These are phyloP conservation scores for Priceomyces castillae DNA, from an alignment of 805 yeast species.

Conservation along the genomic window DNA sequence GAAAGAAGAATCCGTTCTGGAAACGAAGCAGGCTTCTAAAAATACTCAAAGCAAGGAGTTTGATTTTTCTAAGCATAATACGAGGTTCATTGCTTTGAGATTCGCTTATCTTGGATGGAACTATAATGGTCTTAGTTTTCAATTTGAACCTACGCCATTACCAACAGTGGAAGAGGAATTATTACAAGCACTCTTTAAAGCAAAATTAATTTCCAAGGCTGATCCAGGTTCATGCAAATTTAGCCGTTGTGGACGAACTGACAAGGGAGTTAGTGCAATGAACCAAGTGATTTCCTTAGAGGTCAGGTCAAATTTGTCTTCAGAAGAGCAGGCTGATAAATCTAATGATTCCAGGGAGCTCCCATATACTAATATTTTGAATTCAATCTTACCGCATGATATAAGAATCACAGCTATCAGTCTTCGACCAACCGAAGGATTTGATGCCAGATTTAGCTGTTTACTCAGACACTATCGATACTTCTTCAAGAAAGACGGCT, in stretches of 20 bases:
- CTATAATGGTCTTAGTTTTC: constrained; percentile 86
- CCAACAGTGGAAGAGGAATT: constrained; percentile 86
- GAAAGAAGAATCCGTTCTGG: neutral
- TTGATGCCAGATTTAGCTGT: constrained; percentile 94
- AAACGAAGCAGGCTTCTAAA: constrained; percentile 15
- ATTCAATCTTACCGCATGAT: constrained; percentile 76
- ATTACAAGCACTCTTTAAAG: constrained; percentile 64
- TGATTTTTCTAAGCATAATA: constrained; percentile 61
- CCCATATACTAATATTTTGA: constrained; percentile 72
- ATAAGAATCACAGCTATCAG: constrained; percentile 80
- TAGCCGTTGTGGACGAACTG: constrained; percentile 93
- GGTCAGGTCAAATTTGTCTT: constrained; percentile 65
- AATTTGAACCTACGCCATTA: constrained; percentile 67
- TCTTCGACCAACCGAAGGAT: constrained; percentile 74
- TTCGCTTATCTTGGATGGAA: constrained; percentile 95
- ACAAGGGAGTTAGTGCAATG: constrained; percentile 95
- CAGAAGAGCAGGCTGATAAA: constrained; percentile 59
- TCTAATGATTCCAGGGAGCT: constrained; percentile 64
- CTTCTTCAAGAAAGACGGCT: constrained; percentile 53
- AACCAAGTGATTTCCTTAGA: constrained; percentile 84
- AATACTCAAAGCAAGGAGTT: constrained; percentile 44
- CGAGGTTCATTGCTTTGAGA: constrained; percentile 71
- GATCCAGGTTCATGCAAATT: constrained; percentile 66
- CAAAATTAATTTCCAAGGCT: constrained; percentile 59
- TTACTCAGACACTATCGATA: constrained; percentile 82